Evolutionary conservation across 352 stramenopile genomes (phyloP).

Genomic region (Phytophthora podocarpi): DNA sequence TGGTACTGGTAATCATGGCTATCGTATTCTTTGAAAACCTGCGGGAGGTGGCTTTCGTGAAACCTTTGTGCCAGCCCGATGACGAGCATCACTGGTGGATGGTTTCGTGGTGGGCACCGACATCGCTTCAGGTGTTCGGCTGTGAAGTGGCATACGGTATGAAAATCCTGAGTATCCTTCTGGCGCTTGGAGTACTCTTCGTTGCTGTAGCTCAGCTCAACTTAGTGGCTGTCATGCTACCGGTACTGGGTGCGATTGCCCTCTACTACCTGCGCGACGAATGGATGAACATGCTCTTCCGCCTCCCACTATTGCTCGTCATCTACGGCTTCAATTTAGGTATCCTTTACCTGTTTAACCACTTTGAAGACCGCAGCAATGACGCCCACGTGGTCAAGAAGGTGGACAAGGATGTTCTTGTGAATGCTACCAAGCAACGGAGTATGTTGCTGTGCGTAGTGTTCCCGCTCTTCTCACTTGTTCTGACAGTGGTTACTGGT

Average conservation of each 20-base stretch:
- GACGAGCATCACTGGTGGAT: conserved; percentile 55
- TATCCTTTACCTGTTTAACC: conserved; percentile 61
- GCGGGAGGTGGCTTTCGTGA: conserved; percentile 61
- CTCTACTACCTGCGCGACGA: conserved; percentile 74
- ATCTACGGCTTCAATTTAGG: conserved; percentile 78
- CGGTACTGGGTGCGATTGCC: conserved; percentile 41
- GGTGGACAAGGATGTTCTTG: conserved; percentile 19
- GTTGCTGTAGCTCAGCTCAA: conserved; percentile 74
- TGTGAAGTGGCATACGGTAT: conserved; percentile 76
- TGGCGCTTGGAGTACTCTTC: conserved; percentile 47
- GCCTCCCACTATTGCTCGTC: conserved; percentile 65
- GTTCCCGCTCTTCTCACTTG: conserved; percentile 68
- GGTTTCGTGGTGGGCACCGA: conserved; percentile 60
- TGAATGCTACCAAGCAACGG: conserved; percentile 38
- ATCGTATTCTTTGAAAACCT: conserved; percentile 82
- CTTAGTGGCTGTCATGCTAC: conserved; percentile 59
- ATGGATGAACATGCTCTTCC: conserved; percentile 86
- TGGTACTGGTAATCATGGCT: conserved; percentile 75
- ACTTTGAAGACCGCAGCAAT: conserved; percentile 28
- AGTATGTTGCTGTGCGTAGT: conserved; percentile 55
- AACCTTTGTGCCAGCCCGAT: conserved; percentile 56
- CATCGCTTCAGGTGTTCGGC: conserved; percentile 62
- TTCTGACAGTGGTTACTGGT: conserved; percentile 62
- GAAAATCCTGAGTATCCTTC: conserved; percentile 61
- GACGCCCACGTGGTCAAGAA: conserved; percentile 20